Evolutionary conservation across 2,329 filamentous ascomycete species (phyloP).

Genomic region (Raffaelea deltoideospora): DNA sequence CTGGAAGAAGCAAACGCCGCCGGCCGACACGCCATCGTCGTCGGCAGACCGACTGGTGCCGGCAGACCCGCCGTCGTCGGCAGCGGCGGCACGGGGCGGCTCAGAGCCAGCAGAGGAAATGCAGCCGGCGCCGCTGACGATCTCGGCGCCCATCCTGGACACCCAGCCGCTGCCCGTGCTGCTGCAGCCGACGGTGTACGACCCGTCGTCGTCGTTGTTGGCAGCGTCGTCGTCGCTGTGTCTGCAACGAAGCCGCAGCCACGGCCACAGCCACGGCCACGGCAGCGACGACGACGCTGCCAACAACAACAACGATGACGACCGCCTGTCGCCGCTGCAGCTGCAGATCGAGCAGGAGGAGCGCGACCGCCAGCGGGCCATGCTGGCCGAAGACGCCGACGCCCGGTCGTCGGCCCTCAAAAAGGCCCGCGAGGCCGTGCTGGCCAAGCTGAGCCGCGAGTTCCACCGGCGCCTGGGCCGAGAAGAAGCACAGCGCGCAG

Average conservation of each 20-base stretch:
- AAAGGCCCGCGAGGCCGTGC: conserved; percentile 44
- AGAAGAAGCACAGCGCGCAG: conserved; percentile 4
- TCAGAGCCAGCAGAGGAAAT: no score
- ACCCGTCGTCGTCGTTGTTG: conserved; percentile 20
- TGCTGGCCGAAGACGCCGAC: conserved; percentile 36
- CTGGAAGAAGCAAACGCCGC: no score
- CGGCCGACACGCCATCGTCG: no score
- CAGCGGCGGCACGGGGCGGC: no score
- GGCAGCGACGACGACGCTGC: conserved; percentile 5
- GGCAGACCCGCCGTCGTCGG: neutral
- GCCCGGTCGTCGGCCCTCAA: conserved; percentile 38
- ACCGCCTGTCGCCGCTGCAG: conserved; percentile 40
- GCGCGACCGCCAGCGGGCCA: conserved; percentile 28
- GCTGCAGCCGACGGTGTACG: conserved; percentile 42
- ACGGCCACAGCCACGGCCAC: neutral
- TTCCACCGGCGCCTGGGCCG: conserved; percentile 18
- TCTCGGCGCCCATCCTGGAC: conserved; percentile 34
- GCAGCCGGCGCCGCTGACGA: conserved; percentile 18
- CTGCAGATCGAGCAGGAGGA: conserved; percentile 42
- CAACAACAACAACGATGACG: conserved; percentile 14
- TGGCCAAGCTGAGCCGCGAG: conserved; percentile 41
- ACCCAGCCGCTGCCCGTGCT: conserved; percentile 33
- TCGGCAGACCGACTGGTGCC: no score
- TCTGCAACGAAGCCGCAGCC: neutral
- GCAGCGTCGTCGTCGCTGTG: neutral